A percentile compares a stretch with the other conserved stretches of the same genome.
Conservation (phyloP, 768 basidiomycete genomes). For the Kwoniella newhampshirensis region DNA sequence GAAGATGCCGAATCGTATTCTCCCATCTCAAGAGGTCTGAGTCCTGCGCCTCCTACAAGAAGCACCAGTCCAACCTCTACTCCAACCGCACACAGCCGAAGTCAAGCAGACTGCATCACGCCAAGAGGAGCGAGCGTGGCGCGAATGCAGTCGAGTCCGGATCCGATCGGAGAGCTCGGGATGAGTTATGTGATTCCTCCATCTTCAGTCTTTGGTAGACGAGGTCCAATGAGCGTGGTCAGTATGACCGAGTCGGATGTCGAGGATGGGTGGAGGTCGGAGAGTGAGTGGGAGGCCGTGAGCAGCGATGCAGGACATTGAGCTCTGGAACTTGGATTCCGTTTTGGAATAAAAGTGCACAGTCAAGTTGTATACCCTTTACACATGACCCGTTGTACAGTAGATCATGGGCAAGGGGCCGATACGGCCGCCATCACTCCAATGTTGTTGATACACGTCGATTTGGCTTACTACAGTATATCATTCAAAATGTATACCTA, state of each 20-base stretch:
- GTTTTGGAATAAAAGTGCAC: no score
- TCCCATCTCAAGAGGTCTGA: slow-evolving; percentile 18
- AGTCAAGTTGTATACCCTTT: no score
- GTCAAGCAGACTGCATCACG: no score
- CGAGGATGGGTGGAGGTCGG: slow-evolving; percentile 10
- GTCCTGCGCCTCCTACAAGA: not conserved
- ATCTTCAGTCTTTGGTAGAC: not conserved
- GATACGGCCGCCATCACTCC: no score
- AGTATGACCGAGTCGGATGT: slow-evolving; percentile 34
- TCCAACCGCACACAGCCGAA: no score
- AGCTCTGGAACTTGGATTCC: no score
- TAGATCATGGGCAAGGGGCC: no score
- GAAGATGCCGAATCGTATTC: slow-evolving; percentile 43
- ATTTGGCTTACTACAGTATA: no score
- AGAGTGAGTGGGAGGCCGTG: slow-evolving; percentile 26
- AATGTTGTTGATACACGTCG: no score
- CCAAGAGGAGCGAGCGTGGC: no score
- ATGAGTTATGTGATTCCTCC: slow-evolving; percentile 7
- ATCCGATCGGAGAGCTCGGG: not conserved
- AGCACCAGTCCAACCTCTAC: not conserved
- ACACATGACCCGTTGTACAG: no score
- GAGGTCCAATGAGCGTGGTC: slow-evolving; percentile 37
- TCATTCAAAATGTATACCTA: no score
- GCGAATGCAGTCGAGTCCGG: not conserved
- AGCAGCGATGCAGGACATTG: slow-evolving; percentile 3